Base-by-base conservation (phyloP, 2,329 filamentous ascomycete genomes). In the Fusarium sp. region DNA sequence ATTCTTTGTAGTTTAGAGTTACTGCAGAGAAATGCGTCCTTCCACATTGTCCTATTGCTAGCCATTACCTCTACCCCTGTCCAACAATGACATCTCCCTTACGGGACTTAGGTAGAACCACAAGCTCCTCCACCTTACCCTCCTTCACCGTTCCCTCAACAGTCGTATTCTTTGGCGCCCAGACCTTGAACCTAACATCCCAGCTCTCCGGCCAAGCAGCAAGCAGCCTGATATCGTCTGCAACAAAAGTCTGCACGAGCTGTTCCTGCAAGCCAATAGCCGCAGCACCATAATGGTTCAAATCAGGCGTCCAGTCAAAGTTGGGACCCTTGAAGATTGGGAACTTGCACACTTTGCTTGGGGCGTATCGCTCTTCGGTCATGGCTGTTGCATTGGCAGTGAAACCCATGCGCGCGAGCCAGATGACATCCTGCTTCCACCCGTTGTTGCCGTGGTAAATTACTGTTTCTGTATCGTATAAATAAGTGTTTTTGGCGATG, bases 221-320 rank as follows among this genome's bases (percentile, higher is more conserved):
- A 22, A 63, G 47, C 22, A 63, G 22, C 3, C 60, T 40, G 3
- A 63, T 56, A 20, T 63, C 60, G 16, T 63, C 8, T 0, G 16
- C 42, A 14, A 38, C 59, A 44, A 49, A 63, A 3, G 59, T 63
- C 32, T 63, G 59, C 10, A 63, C 40, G 2, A 63, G 61, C 27
- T 63, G 49, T 14, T 63, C 61, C n/a, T 63, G 59, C 8, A 63
- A 16, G 8, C 61, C 49, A 5, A 63, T 63, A 16, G 61, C 47
- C 1, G 61, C 61, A 56, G 59, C 45, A 0, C 61, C 59, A 3
- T 63, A 63, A 5, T 63, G 49, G 2, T 63, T 57, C 0, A 63
- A 7, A 27, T 63, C 59, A 3, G 59, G 61, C 4, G 59, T 49
- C 61, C 49, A 63, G 7, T 57, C 49, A 3, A 63, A 63, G 12